A percentile compares a stretch with the other conserved stretches of the same genome.
Evolutionary conservation across 306 rosid genomes (phyloP).

Genomic region (Cicer yamashitae): DNA sequence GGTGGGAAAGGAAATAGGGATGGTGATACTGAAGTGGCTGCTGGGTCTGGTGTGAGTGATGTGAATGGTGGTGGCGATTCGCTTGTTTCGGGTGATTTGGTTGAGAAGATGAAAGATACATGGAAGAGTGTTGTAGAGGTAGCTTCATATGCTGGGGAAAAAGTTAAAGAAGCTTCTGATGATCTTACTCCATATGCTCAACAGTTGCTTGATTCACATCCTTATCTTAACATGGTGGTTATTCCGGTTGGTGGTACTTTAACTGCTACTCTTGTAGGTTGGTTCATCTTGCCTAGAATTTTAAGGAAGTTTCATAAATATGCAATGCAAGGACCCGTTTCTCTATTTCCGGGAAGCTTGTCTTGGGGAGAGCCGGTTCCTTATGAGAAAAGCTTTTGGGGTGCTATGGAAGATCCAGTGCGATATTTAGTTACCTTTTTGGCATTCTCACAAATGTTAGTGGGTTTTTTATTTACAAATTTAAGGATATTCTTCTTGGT

Average conservation of each 20-base stretch:
- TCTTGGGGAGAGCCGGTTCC: conserved; percentile 55
- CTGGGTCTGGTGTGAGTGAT: conserved; percentile 59
- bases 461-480: conserved; percentile 39
- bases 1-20: conserved; percentile 54
- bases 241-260: conserved; percentile 71
- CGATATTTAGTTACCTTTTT: conserved; percentile 80
- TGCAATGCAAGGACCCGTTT: conserved; percentile 61
- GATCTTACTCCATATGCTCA: conserved; percentile 69
- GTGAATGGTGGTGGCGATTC: conserved; percentile 49
- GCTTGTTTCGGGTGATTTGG: conserved; percentile 56
- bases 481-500: conserved; percentile 18
- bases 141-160: conserved; percentile 58
- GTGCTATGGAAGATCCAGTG: conserved; percentile 91
- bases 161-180: conserved; percentile 71
- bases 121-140: conserved; percentile 72
- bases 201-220: conserved; percentile 70
- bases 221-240: conserved; percentile 63
- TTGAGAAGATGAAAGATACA: conserved; percentile 60
- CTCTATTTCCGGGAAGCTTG: conserved; percentile 54
- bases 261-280: conserved; percentile 72
- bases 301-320: conserved; percentile 80
- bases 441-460: conserved; percentile 89
- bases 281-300: conserved; percentile 87
- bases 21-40: conserved; percentile 52
- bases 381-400: conserved; percentile 88